Percentiles rank a stretch among this genome's conserved stretches.
phyloP scores from a whole-genome alignment of 371 early-diverging fungal genomes.

The Encephalitozoon romaleae region DNA sequence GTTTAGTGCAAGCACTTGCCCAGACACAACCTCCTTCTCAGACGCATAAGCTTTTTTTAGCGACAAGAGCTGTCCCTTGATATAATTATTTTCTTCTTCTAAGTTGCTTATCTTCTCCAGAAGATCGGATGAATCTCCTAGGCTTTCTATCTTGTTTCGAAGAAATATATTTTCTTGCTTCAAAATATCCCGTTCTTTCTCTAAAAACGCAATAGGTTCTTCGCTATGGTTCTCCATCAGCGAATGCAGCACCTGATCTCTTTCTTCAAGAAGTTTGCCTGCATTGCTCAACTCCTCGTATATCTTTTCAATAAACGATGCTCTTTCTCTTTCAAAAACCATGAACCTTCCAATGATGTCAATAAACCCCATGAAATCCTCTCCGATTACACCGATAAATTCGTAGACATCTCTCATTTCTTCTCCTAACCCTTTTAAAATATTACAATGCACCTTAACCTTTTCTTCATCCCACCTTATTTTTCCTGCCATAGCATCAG shows the following conservation, averaged over 20 bases:
- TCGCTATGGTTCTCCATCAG: neutral
- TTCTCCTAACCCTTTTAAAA: neutral
- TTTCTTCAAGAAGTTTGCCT: neutral
- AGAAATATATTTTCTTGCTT: conserved; percentile 4
- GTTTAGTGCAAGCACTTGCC: neutral
- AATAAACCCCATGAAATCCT: neutral
- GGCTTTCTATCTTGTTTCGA: neutral
- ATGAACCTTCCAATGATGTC: neutral
- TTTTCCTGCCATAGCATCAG: neutral
- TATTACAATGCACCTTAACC: neutral
- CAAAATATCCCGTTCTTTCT: conserved; percentile 4
- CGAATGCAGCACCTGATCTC: neutral
- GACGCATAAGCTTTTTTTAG: neutral
- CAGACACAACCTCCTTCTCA: neutral
- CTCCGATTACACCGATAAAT: neutral
- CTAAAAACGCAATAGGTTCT: neutral
- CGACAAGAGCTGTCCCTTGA: neutral
- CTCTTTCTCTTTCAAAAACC: neutral
- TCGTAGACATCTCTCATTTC: neutral
- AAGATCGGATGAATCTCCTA: neutral
- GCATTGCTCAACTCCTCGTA: neutral
- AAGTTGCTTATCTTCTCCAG: neutral
- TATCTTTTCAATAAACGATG: neutral
- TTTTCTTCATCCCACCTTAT: neutral
- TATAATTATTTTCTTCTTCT: neutral